A percentile compares a stretch with the other conserved stretches of the same genome.
These are phyloP conservation scores for Eimeria tenella DNA, from an alignment of 169 alveolate genomes.

Conservation along the genomic window DNA sequence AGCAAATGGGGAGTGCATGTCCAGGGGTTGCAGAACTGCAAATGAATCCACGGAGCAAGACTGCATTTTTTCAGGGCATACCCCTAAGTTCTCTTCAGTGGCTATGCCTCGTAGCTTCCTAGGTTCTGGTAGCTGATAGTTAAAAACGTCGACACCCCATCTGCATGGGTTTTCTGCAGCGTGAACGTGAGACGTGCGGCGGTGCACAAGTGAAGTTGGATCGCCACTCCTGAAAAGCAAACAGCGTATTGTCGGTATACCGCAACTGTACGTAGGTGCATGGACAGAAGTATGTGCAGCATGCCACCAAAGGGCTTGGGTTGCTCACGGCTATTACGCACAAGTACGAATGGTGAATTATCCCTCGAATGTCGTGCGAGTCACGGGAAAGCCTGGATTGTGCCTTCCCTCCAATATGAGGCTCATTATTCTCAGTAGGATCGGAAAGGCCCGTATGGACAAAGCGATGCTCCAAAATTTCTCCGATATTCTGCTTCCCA, in stretches of 20 bases:
- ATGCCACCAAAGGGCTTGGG: neutral
- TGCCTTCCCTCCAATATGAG: neutral
- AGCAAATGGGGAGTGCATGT: neutral
- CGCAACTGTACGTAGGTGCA: too few species aligned
- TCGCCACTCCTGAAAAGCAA: conserved; percentile 17
- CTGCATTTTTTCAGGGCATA: neutral
- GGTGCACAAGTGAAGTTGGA: neutral
- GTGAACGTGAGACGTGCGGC: conserved; percentile 33
- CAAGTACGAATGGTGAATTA: conserved; percentile 50
- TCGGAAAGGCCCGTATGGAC: neutral
- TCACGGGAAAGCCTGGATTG: neutral
- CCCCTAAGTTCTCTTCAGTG: conserved; percentile 51
- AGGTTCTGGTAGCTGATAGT: conserved; percentile 66
- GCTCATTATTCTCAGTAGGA: neutral
- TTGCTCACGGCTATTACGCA: neutral
- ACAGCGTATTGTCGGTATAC: neutral
- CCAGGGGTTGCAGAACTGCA: neutral
- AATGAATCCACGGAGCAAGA: neutral
- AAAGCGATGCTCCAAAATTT: conserved; percentile 44
- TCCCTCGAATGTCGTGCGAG: conserved; percentile 54
- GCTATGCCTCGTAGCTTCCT: conserved; percentile 44
- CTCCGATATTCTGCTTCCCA: conserved; percentile 13
- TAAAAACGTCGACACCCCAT: conserved; percentile 64
- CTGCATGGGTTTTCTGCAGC: conserved; percentile 69
- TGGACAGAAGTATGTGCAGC: neutral